These are phyloP conservation scores for Cutaneotrichosporon dermatis DNA, from an alignment of 1,284 basidiomycete species.

Conservation along the genomic window DNA sequence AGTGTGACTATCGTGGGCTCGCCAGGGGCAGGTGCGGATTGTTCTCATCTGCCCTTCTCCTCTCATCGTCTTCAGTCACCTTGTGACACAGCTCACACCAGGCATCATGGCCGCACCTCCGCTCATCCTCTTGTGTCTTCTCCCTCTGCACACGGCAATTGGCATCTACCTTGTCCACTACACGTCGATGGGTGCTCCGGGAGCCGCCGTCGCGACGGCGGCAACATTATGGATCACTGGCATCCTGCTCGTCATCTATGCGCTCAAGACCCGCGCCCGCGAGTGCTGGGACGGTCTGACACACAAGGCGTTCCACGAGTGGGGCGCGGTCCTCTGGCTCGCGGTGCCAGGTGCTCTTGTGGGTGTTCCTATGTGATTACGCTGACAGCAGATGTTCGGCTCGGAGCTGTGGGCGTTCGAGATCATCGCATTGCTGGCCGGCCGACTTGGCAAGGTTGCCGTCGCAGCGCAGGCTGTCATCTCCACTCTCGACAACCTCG, in stretches of 20 bases:
- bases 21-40: too few relatives aligned
- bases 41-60: too few relatives aligned
- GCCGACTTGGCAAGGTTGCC: slow-evolving; percentile 24
- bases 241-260: slow-evolving; percentile 20
- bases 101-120: slow-evolving; percentile 27
- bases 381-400: slow-evolving; percentile 20
- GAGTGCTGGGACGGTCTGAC: slow-evolving; percentile 32
- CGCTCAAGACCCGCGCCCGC: slow-evolving; percentile 19
- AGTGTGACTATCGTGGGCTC: too few relatives aligned
- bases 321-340: slow-evolving; percentile 22
- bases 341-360: slow-evolving; percentile 24
- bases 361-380: too few relatives aligned
- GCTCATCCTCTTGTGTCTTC: slow-evolving; percentile 22
- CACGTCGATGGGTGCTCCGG: slow-evolving; percentile 22
- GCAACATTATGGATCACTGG: slow-evolving; percentile 21
- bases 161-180: slow-evolving; percentile 26
- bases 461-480: slow-evolving; percentile 34
- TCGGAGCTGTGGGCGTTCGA: slow-evolving; percentile 34
- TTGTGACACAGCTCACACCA: slow-evolving; percentile 1
- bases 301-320: slow-evolving; percentile 18
- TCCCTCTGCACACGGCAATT: slow-evolving; percentile 27
- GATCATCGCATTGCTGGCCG: slow-evolving; percentile 32
- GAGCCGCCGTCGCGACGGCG: slow-evolving; percentile 23
- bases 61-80: too few relatives aligned
- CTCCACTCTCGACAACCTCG: slow-evolving; percentile 20